Evolutionary conservation across 345 rosid species (phyloP).

Genomic region (Salix exigua): DNA sequence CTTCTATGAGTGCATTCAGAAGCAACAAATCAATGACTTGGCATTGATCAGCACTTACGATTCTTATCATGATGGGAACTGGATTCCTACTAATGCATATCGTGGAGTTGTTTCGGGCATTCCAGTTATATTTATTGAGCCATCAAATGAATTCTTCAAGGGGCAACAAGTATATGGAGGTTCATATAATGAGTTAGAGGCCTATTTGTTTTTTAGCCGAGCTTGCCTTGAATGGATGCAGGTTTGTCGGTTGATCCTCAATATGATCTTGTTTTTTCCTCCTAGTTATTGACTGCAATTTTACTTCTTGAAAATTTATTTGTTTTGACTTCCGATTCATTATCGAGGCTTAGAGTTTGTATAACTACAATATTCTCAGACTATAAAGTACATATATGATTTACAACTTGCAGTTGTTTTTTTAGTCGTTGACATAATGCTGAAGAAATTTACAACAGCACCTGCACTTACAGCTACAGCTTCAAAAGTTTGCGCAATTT

Average conservation of each 20-base stretch:
- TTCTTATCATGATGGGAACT: constrained; percentile 48
- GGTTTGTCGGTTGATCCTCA: constrained; percentile 26
- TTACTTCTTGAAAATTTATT: not conserved
- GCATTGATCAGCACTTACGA: constrained; percentile 26
- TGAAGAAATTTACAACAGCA: constrained; percentile 1
- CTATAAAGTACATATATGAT: not conserved
- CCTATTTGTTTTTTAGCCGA: constrained; percentile 51
- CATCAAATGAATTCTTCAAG: constrained; percentile 49
- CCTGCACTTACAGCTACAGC: not conserved
- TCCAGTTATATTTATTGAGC: constrained; percentile 46
- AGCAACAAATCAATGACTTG: constrained; percentile 36
- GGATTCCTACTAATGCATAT: constrained; percentile 43
- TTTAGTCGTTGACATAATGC: not conserved
- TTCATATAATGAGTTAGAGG: constrained; percentile 52
- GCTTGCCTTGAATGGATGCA: constrained; percentile 70
- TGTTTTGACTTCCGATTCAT: not conserved
- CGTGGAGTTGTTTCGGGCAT: constrained; percentile 43
- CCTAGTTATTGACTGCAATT: not conserved
- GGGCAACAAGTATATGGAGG: constrained; percentile 53
- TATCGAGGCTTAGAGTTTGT: not conserved
- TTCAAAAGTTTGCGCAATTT: not conserved
- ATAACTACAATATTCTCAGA: not conserved
- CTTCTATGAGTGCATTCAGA: constrained; percentile 48
- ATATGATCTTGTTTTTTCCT: not conserved
- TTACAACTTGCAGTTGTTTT: constrained; percentile 1